phyloP scores from a whole-genome alignment of 352 stramenopile genomes.

The Detonula confervacea region DNA sequence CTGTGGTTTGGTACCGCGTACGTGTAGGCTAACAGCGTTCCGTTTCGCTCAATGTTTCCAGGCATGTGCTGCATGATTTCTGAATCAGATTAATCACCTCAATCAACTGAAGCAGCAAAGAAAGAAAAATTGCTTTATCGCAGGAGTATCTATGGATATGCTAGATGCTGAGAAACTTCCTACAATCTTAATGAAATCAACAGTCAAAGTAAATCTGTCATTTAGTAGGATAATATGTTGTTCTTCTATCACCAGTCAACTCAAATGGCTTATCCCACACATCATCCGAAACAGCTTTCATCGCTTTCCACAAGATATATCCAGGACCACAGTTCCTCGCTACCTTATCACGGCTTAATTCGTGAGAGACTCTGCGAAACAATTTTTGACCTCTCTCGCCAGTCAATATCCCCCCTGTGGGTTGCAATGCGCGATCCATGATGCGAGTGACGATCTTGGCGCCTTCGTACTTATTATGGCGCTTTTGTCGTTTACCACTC shows the following conservation, averaged over 20 bases:
- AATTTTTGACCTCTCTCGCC: conserved; percentile 37
- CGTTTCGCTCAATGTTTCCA: too few species aligned
- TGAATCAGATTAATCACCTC: too few species aligned
- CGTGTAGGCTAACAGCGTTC: too few species aligned
- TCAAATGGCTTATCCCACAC: conserved; percentile 56
- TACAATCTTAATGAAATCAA: too few species aligned
- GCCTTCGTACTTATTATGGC: conserved; percentile 39
- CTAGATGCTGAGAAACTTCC: too few species aligned
- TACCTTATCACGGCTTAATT: conserved; percentile 51
- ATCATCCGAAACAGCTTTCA: conserved; percentile 47
- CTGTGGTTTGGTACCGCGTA: too few species aligned
- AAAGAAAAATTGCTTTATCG: too few species aligned
- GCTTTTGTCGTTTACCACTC: conserved; percentile 37
- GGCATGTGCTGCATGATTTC: too few species aligned
- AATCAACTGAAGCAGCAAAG: too few species aligned
- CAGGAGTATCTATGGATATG: too few species aligned
- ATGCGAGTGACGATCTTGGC: conserved; percentile 72
- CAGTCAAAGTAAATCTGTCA: too few species aligned
- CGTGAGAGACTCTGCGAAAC: conserved; percentile 60
- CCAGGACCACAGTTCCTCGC: conserved; percentile 71
- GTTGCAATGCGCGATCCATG: conserved; percentile 65
- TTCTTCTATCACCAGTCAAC: conserved; percentile 22
- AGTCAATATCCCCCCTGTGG: conserved; percentile 69
- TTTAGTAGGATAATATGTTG: conserved; percentile 50
- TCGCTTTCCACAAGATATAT: conserved; percentile 68